Base-by-base conservation (phyloP, 2,329 filamentous ascomycete species). In the Sarocladium oryzae region DNA sequence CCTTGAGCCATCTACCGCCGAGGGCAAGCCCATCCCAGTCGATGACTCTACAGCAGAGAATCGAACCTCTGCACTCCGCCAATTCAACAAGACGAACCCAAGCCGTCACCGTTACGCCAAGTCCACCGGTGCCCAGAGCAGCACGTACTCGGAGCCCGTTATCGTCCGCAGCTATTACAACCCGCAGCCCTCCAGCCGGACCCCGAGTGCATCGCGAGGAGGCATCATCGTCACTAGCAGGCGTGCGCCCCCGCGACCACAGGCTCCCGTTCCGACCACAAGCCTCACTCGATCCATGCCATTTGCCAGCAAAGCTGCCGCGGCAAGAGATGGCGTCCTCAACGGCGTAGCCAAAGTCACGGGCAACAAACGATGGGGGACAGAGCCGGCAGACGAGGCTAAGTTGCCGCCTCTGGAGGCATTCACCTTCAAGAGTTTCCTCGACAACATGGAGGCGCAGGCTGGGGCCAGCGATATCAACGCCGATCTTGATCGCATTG, bases 361-460 rank as follows among this genome's bases (percentile, higher is more conserved):
- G 56, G 61, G 67, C 41, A 71, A 68, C 56, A 73, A 71, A 52
- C 56, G 53, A 30, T 37, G 59, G 15, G 54, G 55, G 2, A 41
- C 49, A 13, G 58, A 63, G 5, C 56, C 58, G 56, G 58, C 60
- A 1, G 63, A 65, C 21, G 65, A 69, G 52, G 64, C 74, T 13
- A 77, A 75, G 58, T 70, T 85, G 11, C 82, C 82, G 0, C 79
- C 81, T 1, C 64, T 84, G 15, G 80, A 84, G 55, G 81, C 80
- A 11, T 85, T 84, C 57, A 80, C 74, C 50, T 84, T 84, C 68
- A 83, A 81, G 61, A 79, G 76, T 55, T 82, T 85, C 59, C 76
- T 85, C 71, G 74, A 75, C 49, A 76, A 78, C 53, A 70, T 81
- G 45, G 71, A 78, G 54, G 67, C 68, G 1, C 67, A 71, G 48